These are phyloP conservation scores for Scytalidium sp. DNA, from an alignment of 2,329 filamentous ascomycete genomes.

Conservation along the genomic window DNA sequence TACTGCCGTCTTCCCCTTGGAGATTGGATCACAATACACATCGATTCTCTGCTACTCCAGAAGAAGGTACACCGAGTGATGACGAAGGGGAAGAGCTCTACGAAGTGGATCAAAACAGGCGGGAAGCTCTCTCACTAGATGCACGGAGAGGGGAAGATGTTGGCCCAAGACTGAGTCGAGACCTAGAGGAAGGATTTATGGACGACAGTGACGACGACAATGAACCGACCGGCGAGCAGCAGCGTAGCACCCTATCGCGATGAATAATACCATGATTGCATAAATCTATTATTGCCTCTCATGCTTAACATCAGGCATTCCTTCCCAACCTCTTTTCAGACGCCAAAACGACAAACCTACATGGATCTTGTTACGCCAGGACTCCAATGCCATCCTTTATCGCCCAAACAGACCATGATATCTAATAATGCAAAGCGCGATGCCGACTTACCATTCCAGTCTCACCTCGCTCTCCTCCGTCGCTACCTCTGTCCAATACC, in stretches of 20 bases:
- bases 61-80: constrained; percentile 49
- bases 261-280: constrained; percentile 2
- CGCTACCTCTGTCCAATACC: background rate
- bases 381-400: no score
- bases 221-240: constrained; percentile 6
- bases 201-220: constrained; percentile 67
- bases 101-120: constrained; percentile 47
- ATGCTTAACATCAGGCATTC: background rate
- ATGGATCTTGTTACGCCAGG: constrained; percentile 17
- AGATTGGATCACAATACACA: constrained; percentile 38
- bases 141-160: constrained; percentile 38
- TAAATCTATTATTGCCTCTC: background rate
- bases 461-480: constrained; percentile 2
- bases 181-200: constrained; percentile 73
- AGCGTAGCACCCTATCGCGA: constrained; percentile 6
- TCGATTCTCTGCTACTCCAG: constrained; percentile 32
- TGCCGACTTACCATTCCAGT: constrained; percentile 9
- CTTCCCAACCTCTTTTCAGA: background rate
- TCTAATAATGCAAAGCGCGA: background rate
- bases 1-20: constrained; percentile 47
- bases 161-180: constrained; percentile 68
- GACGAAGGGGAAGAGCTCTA: constrained; percentile 70
- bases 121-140: constrained; percentile 36
- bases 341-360: background rate
- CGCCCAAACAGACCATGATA: no score